Evolutionary conservation across 768 basidiomycete genomes (phyloP), one percentile per base, ranked within the genome.

Genomic region (Pleurotus cornucopiae): DNA sequence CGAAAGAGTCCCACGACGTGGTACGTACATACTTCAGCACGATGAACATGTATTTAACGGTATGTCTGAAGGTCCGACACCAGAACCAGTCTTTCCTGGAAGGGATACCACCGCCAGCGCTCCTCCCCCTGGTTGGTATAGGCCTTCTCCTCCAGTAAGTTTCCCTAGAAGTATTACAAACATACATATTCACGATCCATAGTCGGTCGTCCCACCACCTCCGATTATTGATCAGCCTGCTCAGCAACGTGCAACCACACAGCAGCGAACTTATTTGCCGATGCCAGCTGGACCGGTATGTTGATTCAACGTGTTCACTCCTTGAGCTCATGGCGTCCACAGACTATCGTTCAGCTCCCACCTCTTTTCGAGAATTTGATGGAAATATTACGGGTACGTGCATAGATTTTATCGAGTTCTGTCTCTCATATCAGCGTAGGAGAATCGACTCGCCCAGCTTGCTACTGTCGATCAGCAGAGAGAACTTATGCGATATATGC

Each of bases 401-500:
- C 59, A 18, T 57, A 54, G 11, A 43, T 37, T 7, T 34, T 12
- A 59, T 56, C 18, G 9, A 40, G 13, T 20, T 37, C 21, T 9
- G 41, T 41, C 58, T 61, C 52, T 49, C 7, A 44, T 46, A 53
- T 53, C 20, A 48, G 16, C 46, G 2, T 60, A 92, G 90, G 87
- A 91, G 73, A 90, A 88, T 67, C 86, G 86, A 3, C 68, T 82
- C 4, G 87, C 87, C 0, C 87, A 89, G 66, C 68, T 83, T 16
- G 89, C 88, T 0, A 86, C 87, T 23, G 79, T 91, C 12, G 85
- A 88, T 46, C 89, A 92, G 63, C 89, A 89, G 61, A 79, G 88
- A 39, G 88, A 89, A 65, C 71, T 91, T 49, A 89, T 89, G 81
- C 74, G 86, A 52, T 92, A 94, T 61, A 85, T 94, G 81, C 65